These are phyloP conservation scores for Epicoccum sorghinum DNA, from an alignment of 2,329 filamentous ascomycete species.

Conservation along the genomic window DNA sequence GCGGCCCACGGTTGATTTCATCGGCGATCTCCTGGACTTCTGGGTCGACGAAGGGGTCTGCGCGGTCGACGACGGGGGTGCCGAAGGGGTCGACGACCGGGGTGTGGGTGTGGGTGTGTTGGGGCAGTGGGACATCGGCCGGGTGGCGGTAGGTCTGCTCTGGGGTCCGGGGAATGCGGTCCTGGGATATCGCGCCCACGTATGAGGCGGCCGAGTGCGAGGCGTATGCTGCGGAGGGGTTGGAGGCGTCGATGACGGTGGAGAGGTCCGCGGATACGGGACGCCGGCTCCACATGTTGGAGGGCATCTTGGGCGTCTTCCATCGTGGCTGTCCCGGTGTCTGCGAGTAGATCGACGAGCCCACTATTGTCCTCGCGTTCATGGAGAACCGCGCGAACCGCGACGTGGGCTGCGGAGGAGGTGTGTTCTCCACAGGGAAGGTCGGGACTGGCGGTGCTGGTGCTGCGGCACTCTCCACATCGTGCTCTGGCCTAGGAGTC, in stretches of 20 bases:
- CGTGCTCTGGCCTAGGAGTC: constrained; percentile 42
- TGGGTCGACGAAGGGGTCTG: constrained; percentile 45
- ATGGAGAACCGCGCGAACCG: constrained; percentile 28
- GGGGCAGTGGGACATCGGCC: constrained; percentile 37
- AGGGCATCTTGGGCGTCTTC: constrained; percentile 43
- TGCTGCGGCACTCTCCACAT: constrained; percentile 22
- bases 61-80: no score
- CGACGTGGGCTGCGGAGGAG: constrained; percentile 25
- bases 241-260: constrained; percentile 29
- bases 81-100: no score
- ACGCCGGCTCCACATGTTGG: constrained; percentile 40
- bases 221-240: constrained; percentile 40
- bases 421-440: constrained; percentile 24
- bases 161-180: constrained; percentile 27
- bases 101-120: neutral
- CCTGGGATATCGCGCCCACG: constrained; percentile 36
- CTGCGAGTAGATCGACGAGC: constrained; percentile 46
- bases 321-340: constrained; percentile 36
- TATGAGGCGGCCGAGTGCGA: constrained; percentile 47
- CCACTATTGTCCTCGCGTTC: constrained; percentile 23
- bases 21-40: constrained; percentile 58
- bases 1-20: constrained; percentile 48
- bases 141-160: constrained; percentile 39
- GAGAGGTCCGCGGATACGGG: constrained; percentile 33
- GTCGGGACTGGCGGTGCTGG: neutral